These are phyloP conservation scores for Fraxinus xanthoxyloides DNA, from an alignment of 305 asterid genomes.

Conservation along the genomic window DNA sequence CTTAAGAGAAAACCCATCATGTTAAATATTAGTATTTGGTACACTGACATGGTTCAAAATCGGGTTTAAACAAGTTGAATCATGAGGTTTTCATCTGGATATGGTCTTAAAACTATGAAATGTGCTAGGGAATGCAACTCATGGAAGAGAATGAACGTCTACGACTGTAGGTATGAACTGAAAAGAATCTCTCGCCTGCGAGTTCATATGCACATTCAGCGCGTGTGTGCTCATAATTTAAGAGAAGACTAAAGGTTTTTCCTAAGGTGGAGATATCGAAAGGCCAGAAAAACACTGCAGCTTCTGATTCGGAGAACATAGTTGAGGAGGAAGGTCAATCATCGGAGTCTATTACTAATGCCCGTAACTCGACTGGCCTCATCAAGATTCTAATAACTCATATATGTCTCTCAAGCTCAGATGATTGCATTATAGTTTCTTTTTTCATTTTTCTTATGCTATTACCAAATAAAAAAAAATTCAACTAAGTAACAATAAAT, in stretches of 20 bases:
- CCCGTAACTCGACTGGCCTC: slow-evolving; percentile 27
- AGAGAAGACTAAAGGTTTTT: background rate
- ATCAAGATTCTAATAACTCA: slow-evolving; percentile 59
- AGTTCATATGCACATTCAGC: background rate
- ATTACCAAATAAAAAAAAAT: too few relatives aligned
- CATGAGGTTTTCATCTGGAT: background rate
- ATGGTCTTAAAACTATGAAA: background rate
- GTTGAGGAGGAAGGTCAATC: slow-evolving; percentile 64
- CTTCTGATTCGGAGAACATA: slow-evolving; percentile 38
- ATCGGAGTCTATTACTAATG: slow-evolving; percentile 49
- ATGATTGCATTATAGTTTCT: slow-evolving; percentile 33
- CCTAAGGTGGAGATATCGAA: too few relatives aligned
- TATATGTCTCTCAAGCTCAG: slow-evolving; percentile 67
- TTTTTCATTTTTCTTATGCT: too few relatives aligned
- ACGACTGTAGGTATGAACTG: slow-evolving; percentile 45
- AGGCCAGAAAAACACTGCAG: slow-evolving; percentile 28
- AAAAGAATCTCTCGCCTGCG: background rate
- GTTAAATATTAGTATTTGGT: too few relatives aligned
- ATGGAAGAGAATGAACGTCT: slow-evolving; percentile 63
- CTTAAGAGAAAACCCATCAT: background rate
- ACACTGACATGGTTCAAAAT: too few relatives aligned
- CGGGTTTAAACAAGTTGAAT: background rate
- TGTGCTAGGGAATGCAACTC: slow-evolving; percentile 59
- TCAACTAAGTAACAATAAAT: too few relatives aligned
- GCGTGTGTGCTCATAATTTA: background rate